Evolutionary conservation across 495 filamentous ascomycete genomes (phyloP), one percentile per base, ranked within the genome.

Genomic region (Aspergillus sparsus): DNA sequence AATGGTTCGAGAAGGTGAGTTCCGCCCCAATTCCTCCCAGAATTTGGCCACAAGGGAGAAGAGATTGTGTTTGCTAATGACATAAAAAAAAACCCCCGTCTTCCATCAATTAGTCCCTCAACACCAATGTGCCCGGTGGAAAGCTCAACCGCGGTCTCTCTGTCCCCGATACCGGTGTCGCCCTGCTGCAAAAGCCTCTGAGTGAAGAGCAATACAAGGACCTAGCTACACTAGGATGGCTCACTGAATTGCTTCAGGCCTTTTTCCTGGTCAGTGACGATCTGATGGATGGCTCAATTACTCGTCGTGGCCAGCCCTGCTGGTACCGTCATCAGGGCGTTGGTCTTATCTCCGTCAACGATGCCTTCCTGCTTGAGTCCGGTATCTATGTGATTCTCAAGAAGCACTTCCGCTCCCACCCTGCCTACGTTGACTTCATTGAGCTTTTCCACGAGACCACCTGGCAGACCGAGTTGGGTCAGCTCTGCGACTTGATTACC

Each of bases 91-190:
- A n/a, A n/a, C n/a, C n/a, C 45, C 16, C 1, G 6, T 52, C 12
- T 36, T 56, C 37, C 15, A 32, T 53, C 60, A 55, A 61, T 15
- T 70, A 96, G 92, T 84, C 80, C 50, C 82, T 98, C 62, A 80
- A 89, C 63, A 83, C 86, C 81, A 98, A 98, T 74, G 83, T 89
- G 13, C 77, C 93, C 50, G 95, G 95, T 67, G 94, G 94, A 68
- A 98, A 98, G 84, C 93, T 91, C 80, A 98, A 98, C 80, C 91
- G 94, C 64, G 94, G 95, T 75, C 94, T 98, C 85, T 97, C 94
- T 53, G 92, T 97, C 50, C 89, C 93, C 58, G 94, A 98, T 79
- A 93, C 92, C 50, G 84, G 85, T 55, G 86, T 89, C 62, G 72
- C 94, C 65, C 88, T 98, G 53, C 85, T 92, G 63, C 77, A 84